Evolutionary conservation across 768 basidiomycete species (phyloP).

Genomic region (Mycena belliarum): DNA sequence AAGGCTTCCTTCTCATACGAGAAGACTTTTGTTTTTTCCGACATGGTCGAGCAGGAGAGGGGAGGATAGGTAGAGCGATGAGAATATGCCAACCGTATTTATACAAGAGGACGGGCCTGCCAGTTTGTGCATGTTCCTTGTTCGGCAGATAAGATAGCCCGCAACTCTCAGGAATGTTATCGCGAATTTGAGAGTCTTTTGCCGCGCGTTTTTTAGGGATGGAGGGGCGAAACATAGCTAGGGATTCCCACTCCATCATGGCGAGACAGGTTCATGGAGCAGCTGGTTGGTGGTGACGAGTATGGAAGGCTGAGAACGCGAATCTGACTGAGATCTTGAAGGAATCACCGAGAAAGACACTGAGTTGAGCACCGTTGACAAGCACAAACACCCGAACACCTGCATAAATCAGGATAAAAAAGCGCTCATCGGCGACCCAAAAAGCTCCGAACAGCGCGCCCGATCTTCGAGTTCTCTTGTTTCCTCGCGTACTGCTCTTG

Average conservation of each 20-base stretch:
- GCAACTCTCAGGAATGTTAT: not conserved
- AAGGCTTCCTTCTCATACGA: conserved; percentile 12
- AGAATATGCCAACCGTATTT: conserved; percentile 6
- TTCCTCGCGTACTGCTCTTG: not conserved
- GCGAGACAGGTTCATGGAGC: not conserved
- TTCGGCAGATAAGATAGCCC: not conserved
- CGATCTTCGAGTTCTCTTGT: not conserved
- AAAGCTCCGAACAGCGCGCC: conserved; percentile 7
- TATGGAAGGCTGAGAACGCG: not conserved
- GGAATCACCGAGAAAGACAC: not conserved
- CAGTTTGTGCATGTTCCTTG: conserved; percentile 9
- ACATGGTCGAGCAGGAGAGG: not conserved
- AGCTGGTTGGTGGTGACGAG: not conserved
- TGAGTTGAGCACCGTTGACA: not conserved
- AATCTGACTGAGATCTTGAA: not conserved
- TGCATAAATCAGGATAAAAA: not conserved
- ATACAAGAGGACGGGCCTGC: conserved; percentile 4
- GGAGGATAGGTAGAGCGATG: not conserved
- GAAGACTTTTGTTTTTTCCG: conserved; percentile 5
- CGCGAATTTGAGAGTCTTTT: not conserved
- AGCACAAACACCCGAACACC: not conserved
- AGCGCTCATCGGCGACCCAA: conserved; percentile 10
- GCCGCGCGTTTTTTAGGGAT: not conserved
- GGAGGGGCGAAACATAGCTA: not conserved
- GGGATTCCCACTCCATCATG: not conserved